Evolutionary conservation across 2,329 filamentous ascomycete genomes (phyloP).

Genomic region (Talaromyces sp.): DNA sequence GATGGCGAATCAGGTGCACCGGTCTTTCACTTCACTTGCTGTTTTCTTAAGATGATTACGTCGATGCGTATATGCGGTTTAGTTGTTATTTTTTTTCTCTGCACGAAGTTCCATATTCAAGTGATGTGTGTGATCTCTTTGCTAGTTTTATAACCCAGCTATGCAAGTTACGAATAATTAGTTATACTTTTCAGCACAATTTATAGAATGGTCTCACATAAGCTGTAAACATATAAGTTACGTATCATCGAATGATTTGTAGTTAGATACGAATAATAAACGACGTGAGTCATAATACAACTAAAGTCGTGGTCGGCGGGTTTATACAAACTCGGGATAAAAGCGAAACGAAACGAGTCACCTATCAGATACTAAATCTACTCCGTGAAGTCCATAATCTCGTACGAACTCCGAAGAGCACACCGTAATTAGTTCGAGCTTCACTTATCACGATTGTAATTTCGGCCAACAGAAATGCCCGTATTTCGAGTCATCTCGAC

Average conservation of each 20-base stretch:
- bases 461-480: not conserved
- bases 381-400: too few relatives aligned
- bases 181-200: not conserved
- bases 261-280: not conserved
- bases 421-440: not conserved
- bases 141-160: not conserved
- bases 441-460: not conserved
- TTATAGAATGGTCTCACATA: too few relatives aligned
- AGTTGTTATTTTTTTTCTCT: not conserved
- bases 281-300: too few relatives aligned
- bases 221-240: too few relatives aligned
- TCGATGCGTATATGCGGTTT: not conserved
- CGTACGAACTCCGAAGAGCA: too few relatives aligned
- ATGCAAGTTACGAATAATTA: not conserved
- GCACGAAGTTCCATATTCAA: not conserved
- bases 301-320: too few relatives aligned
- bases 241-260: not conserved
- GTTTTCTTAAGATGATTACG: not conserved
- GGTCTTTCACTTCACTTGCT: not conserved
- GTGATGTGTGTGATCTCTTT: not conserved
- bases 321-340: not conserved
- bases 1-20: conserved; percentile 9
- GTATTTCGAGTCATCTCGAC: not conserved
- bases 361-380: too few relatives aligned
- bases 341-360: not conserved